phyloP scores from a whole-genome alignment of 306 rosid species.

The Mimosa pudica region DNA sequence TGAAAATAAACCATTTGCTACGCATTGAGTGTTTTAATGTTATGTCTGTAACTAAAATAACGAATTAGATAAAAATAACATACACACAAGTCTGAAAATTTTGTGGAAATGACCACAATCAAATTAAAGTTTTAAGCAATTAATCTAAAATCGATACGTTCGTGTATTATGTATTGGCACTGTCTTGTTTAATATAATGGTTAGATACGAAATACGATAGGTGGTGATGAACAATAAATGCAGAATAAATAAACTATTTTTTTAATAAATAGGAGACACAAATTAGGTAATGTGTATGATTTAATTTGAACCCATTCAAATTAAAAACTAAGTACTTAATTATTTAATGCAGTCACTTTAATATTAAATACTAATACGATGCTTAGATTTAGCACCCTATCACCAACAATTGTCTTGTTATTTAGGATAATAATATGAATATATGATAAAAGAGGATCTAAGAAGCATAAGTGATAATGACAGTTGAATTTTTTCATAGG shows the following conservation, averaged over 20 bases:
- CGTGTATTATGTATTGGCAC: not conserved
- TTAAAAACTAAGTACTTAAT: not conserved
- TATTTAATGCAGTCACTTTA: not conserved
- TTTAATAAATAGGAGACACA: not conserved
- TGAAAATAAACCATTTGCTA: no score
- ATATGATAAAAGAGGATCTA: not conserved
- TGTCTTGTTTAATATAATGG: not conserved
- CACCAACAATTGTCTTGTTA: not conserved
- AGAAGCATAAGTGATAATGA: not conserved
- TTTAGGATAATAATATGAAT: not conserved
- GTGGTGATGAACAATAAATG: not conserved
- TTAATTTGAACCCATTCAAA: not conserved
- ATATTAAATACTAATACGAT: not conserved
- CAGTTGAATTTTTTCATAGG: not conserved
- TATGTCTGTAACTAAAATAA: no score
- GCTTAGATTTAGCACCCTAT: not conserved
- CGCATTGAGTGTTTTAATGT: no score
- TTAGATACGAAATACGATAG: no score
- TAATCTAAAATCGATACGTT: not conserved
- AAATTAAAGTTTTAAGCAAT: not conserved
- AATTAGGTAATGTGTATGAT: not conserved
- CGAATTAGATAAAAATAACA: no score
- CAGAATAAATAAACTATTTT: not conserved
- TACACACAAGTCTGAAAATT: no score
- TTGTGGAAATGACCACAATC: no score